A percentile compares a stretch with the other conserved stretches of the same genome.
These are phyloP conservation scores for Hyaloperonospora brassicae DNA, from an alignment of 352 stramenopile species.

Conservation along the genomic window DNA sequence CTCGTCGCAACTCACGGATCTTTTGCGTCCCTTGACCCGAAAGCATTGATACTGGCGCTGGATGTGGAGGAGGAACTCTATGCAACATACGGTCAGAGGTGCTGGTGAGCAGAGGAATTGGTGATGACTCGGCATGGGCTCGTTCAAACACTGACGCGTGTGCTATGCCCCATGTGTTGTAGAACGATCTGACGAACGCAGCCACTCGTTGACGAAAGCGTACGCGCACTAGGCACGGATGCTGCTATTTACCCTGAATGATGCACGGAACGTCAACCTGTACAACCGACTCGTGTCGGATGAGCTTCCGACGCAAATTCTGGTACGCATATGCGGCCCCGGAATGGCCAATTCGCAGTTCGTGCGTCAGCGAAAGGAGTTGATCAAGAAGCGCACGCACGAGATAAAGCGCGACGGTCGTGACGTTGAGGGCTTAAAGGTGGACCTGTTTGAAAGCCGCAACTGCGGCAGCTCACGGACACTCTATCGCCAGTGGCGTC, in stretches of 20 bases:
- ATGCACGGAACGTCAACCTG: slow-evolving; percentile 56
- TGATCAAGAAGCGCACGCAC: slow-evolving; percentile 79
- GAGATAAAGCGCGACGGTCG: slow-evolving; percentile 71
- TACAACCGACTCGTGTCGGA: slow-evolving; percentile 60
- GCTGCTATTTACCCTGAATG: slow-evolving; percentile 79
- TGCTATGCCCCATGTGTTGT: too few species aligned
- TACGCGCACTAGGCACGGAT: slow-evolving; percentile 76
- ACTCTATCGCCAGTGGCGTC: slow-evolving; percentile 72
- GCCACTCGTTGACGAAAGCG: slow-evolving; percentile 60
- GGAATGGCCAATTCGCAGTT: slow-evolving; percentile 85
- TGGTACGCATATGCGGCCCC: slow-evolving; percentile 68
- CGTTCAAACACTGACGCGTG: too few species aligned
- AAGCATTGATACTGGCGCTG: slow-evolving; percentile 34
- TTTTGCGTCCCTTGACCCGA: slow-evolving; percentile 43
- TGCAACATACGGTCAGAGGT: slow-evolving; percentile 50
- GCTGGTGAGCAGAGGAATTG: too few species aligned
- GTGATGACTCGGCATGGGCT: too few species aligned
- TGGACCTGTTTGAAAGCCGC: slow-evolving; percentile 74
- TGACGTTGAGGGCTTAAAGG: slow-evolving; percentile 63
- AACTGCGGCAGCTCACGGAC: slow-evolving; percentile 67
- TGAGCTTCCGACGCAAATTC: slow-evolving; percentile 35
- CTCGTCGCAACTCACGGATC: slow-evolving; percentile 38
- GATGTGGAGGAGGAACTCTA: slow-evolving; percentile 59
- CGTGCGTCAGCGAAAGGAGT: slow-evolving; percentile 70
- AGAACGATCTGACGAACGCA: slow-evolving; percentile 6